Evolutionary conservation across 305 asterid genomes (phyloP), one percentile per base, ranked within the genome.

Genomic region (Rubia tinctorum): DNA sequence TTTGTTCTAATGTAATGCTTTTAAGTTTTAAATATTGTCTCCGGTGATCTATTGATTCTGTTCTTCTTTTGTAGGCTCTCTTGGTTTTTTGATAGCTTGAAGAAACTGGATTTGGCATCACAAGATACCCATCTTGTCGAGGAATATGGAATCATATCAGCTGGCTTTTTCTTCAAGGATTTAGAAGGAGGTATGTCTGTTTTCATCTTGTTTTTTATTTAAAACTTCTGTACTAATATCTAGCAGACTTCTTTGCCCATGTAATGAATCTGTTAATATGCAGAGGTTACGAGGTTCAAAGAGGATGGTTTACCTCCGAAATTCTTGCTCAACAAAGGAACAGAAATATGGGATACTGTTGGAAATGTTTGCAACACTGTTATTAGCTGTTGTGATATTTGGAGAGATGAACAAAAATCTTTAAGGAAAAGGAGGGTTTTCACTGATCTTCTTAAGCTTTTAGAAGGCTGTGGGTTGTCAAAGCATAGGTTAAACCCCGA

Each of bases 381-480:
- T 45, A 78, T 84, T 76, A 86, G 82, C 73, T 89, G 93, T 78
- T 84, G 86, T 71, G 91, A 83, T 73, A 81, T 84, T 70, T 92
- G 97, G 95, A 89, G 76, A 77, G 93, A 87, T 82, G 95, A 86
- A 79, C 80, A 79, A 70, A 95, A 87, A 80, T 88, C 75, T 47
- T 71, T 80, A 51, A 84, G 84, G 49, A 92, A 91, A 80, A 85
- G 90, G 80, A 88, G 95, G 77, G 91, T 83, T 42, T 87, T 95
- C 30, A 77, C 96, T 44, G 89, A 85, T 44, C 93, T 95, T 78
- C 83, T 95, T 27, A 87, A 84, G 80, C 86, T 86, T 72, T 92
- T 95, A 79, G 93, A 86, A 70, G 84, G 78, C 72, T 86, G 85
- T 77, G 97, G 99, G 40, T 81, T 95, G 80, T 87, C 90, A 68